Conservation (phyloP, 129 eudicot genomes). For the Flaveria linearis region DNA sequence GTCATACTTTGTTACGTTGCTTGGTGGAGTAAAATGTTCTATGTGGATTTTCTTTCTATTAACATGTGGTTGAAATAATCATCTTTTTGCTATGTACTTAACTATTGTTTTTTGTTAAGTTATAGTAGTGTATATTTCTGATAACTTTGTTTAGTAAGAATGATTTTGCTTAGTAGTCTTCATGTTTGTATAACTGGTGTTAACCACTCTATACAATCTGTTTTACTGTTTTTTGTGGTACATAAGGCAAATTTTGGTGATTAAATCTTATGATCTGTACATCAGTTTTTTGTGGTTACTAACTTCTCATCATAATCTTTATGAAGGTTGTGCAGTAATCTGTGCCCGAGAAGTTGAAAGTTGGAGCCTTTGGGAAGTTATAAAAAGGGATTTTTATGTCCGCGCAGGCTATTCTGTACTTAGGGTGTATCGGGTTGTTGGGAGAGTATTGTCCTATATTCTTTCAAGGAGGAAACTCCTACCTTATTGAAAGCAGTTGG, state of each 20-base stretch:
- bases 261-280: background rate
- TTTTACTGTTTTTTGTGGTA: too few species aligned
- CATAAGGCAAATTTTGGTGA: background rate
- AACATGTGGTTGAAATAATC: background rate
- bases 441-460: conserved; percentile 59
- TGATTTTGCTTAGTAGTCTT: background rate
- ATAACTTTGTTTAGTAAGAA: background rate
- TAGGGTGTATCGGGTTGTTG: conserved; percentile 53
- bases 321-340: conserved; percentile 18
- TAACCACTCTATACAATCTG: background rate
- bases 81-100: background rate
- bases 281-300: background rate
- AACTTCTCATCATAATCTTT: background rate
- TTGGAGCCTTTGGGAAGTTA: conserved; percentile 34
- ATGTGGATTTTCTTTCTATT: background rate
- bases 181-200: background rate
- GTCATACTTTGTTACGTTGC: background rate
- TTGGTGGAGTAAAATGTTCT: too few species aligned
- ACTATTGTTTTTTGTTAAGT: background rate
- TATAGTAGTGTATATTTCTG: background rate
- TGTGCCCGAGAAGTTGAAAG: conserved; percentile 20
- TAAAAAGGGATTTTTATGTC: conserved; percentile 53
- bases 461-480: conserved; percentile 26
- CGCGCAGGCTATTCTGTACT: conserved; percentile 44
- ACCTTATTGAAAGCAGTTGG: conserved; percentile 29